Conservation (phyloP, 2,329 filamentous ascomycete genomes). For the Colletotrichum karsti region DNA sequence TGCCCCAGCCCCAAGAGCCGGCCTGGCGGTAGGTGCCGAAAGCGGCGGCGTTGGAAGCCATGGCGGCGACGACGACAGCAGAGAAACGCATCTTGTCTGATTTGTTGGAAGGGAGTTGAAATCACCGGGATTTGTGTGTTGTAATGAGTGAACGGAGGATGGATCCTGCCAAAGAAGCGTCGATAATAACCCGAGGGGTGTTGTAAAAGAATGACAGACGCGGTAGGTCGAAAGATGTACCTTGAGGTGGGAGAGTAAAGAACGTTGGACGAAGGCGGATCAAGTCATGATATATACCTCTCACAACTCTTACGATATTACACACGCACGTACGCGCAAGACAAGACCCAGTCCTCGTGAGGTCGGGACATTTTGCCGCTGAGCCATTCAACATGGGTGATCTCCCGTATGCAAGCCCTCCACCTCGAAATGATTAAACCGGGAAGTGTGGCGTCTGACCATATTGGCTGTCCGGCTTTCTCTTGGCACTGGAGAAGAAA, state of each 20-base stretch:
- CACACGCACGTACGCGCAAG: background rate
- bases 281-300: slow-evolving; percentile 5
- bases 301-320: background rate
- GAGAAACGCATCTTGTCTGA: slow-evolving; percentile 28
- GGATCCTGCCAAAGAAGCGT: slow-evolving; percentile 25
- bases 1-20: slow-evolving; percentile 17
- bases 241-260: background rate
- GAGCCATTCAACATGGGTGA: slow-evolving; percentile 24
- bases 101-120: background rate
- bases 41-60: slow-evolving; percentile 27
- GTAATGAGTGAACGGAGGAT: slow-evolving; percentile 22
- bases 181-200: slow-evolving; percentile 15
- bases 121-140: slow-evolving; percentile 22
- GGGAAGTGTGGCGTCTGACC: slow-evolving; percentile 10
- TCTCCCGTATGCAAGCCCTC: slow-evolving; percentile 28
- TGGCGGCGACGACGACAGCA: slow-evolving; percentile 18
- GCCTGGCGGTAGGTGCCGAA: background rate
- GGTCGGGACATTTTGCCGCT: slow-evolving; percentile 5
- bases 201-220: slow-evolving; percentile 20
- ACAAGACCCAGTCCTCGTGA: background rate
- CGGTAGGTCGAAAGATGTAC: background rate
- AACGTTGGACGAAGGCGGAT: background rate
- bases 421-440: slow-evolving; percentile 13
- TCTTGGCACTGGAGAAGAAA: background rate
- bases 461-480: background rate